These are phyloP conservation scores for Neurospora sublineolata DNA, from an alignment of 495 filamentous ascomycete genomes.

Conservation along the genomic window DNA sequence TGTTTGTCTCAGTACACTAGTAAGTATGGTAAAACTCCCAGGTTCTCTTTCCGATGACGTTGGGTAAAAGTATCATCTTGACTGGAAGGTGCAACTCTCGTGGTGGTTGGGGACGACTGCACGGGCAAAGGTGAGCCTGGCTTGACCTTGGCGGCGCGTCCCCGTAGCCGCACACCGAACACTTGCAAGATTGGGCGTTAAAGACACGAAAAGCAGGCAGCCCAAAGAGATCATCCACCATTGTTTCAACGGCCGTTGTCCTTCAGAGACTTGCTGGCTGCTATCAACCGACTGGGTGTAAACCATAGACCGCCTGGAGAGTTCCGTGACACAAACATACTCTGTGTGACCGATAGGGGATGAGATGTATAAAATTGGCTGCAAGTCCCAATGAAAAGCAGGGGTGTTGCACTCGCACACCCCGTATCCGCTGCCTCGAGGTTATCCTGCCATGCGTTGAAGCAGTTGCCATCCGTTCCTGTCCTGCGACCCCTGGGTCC, in stretches of 20 bases:
- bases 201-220: background rate
- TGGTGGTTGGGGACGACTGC: background rate
- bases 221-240: background rate
- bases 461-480: background rate
- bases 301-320: background rate
- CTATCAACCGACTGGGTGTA: background rate
- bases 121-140: background rate
- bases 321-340: background rate
- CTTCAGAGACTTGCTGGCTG: slow-evolving; percentile 1
- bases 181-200: background rate
- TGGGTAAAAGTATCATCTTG: background rate
- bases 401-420: background rate
- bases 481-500: background rate
- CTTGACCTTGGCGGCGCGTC: background rate
- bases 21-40: background rate
- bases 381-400: background rate
- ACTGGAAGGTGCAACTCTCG: background rate
- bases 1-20: background rate
- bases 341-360: background rate
- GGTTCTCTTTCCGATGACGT: background rate
- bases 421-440: background rate
- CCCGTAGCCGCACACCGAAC: background rate
- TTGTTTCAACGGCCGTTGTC: slow-evolving; percentile 3
- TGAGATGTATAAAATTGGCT: background rate
- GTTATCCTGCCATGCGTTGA: background rate